Percentiles rank a stretch among this genome's conserved stretches.
phyloP scores from a whole-genome alignment of 371 early-diverging fungal species.

The Apophysomyces variabilis region DNA sequence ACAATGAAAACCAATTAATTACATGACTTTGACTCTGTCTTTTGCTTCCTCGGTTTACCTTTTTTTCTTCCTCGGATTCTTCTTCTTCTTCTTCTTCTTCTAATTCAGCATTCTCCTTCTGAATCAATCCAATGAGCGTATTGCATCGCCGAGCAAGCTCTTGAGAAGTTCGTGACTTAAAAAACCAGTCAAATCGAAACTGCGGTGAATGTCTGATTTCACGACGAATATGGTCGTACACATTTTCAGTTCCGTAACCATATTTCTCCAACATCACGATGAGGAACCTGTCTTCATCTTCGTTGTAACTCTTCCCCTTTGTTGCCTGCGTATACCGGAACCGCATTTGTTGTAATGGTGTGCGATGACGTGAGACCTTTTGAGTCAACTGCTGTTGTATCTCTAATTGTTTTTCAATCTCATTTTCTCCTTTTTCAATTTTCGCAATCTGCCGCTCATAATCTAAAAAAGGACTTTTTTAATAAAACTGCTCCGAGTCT shows the following conservation, averaged over 20 bases:
- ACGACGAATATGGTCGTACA: constrained; percentile 87
- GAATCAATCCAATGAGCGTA: constrained; percentile 71
- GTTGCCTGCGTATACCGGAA: constrained; percentile 81
- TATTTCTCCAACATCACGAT: constrained; percentile 87
- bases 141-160: constrained; percentile 84
- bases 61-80: too few relatives aligned
- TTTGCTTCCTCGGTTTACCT: too few relatives aligned
- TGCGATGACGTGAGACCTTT: constrained; percentile 72
- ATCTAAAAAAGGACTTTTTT: constrained; percentile 46
- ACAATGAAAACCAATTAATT: background rate
- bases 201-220: constrained; percentile 83
- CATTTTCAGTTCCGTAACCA: constrained; percentile 91
- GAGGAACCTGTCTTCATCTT: constrained; percentile 96
- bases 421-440: constrained; percentile 89
- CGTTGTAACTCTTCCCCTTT: constrained; percentile 90
- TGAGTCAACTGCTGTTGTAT: constrained; percentile 79
- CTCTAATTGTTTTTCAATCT: constrained; percentile 79
- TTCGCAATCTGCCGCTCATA: constrained; percentile 84
- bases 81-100: constrained; percentile 33
- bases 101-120: constrained; percentile 61
- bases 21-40: background rate
- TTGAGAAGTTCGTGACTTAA: constrained; percentile 89
- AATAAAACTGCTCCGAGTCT: background rate
- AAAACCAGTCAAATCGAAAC: constrained; percentile 98
- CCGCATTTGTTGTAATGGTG: constrained; percentile 86